Evolutionary conservation across 257 asterid genomes (phyloP), one percentile per base, ranked within the genome.

Genomic region (Eustoma russellianum): DNA sequence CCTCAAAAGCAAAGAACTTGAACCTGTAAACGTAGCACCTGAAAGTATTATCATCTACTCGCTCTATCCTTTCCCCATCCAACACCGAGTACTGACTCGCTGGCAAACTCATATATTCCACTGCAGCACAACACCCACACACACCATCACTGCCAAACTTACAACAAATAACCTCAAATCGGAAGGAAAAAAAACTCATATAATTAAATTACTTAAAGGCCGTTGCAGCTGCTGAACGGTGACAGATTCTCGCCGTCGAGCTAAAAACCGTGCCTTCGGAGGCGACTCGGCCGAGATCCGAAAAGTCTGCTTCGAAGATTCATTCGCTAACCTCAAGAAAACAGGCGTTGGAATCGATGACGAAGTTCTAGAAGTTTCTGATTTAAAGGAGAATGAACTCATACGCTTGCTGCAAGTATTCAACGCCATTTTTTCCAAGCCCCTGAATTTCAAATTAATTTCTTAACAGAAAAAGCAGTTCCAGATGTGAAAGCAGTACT

Each of bases 11-110:
- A 33, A 88, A 85, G 69, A 88, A 83, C 85, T 85, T 92, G 61
- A 92, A 79, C 16, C 70, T 81, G 64, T 87, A 80, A 44, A 85
- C 94, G 30, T 77, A 92, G 79, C 97, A 88, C 74, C 89, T 77
- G 74, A 92, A 88, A 16, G 96, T 91, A 65, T 55, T 80, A 13
- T 79, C 97, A 65, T 88, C 95, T 59, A 92, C 86, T 61, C 98
- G 77, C 76, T 92, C 95, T 19, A 88, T 92, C 69, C 98, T 83
- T 74, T 88, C 95, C 33, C 94, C 97, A 64, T 88, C 97, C 83
- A 92, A 67, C 77, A 92, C 98, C 49, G 98, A 92, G 80, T 85
- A 92, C 70, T 88, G 97, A 74, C 98, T 88, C 50, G 97, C 97
- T 5, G 94, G 97, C 93, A 92, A 72, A 62, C 97, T 85, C 98